Evolutionary conservation across 1,284 basidiomycete species (phyloP).

Genomic region (Trametes hirsuta): DNA sequence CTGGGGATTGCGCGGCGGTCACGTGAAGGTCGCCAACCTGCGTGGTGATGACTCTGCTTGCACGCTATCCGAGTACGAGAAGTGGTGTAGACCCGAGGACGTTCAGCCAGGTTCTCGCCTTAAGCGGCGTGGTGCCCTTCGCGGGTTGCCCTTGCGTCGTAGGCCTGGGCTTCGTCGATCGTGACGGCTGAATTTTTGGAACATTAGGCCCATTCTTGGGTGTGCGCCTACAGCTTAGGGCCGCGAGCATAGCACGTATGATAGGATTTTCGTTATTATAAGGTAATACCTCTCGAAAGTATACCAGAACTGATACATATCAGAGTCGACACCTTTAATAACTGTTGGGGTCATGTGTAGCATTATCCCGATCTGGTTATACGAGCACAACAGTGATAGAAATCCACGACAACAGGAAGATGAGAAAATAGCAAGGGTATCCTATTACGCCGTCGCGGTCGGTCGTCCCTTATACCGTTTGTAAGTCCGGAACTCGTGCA

Average conservation of each 20-base stretch:
- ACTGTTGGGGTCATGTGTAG: too few species aligned
- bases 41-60: background rate
- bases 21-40: background rate
- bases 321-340: too few species aligned
- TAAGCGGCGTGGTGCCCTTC: background rate
- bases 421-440: background rate
- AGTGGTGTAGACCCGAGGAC: background rate
- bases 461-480: constrained; percentile 14
- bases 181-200: background rate
- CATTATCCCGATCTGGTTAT: background rate
- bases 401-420: background rate
- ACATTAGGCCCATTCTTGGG: background rate
- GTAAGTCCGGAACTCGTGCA: constrained; percentile 18
- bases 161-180: background rate
- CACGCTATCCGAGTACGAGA: background rate
- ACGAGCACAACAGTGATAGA: background rate
- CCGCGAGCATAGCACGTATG: too few species aligned
- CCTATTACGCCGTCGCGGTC: background rate
- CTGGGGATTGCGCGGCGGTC: background rate
- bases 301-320: too few species aligned
- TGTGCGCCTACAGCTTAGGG: background rate
- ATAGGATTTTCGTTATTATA: too few species aligned
- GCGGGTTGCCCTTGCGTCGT: background rate
- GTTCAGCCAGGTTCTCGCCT: background rate
- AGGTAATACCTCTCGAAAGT: too few species aligned